Evolutionary conservation across 1,139 yeast genomes (phyloP).

Genomic region (Protomyces gravidus): DNA sequence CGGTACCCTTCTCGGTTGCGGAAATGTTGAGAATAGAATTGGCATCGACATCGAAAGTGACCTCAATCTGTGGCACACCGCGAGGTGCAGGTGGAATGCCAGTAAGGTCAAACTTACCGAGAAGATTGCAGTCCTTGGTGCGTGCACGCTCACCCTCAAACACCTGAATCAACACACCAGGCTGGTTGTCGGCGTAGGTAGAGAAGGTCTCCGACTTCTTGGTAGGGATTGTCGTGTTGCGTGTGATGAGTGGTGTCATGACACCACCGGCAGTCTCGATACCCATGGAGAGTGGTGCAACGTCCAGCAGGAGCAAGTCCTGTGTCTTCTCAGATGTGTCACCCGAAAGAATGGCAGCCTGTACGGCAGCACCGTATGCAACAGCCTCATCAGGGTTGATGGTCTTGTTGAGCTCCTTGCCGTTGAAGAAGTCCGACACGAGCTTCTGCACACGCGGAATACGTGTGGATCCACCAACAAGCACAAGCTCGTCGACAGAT

Average conservation of each 20-base stretch:
- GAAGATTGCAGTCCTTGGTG: slow-evolving; percentile 88
- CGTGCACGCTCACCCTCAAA: slow-evolving; percentile 92
- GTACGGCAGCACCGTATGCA: slow-evolving; percentile 95
- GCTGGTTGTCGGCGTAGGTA: slow-evolving; percentile 89
- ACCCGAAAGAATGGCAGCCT: slow-evolving; percentile 89
- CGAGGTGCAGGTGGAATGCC: slow-evolving; percentile 96
- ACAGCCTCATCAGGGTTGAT: slow-evolving; percentile 99
- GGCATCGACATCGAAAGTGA: slow-evolving; percentile 86
- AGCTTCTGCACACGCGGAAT: slow-evolving; percentile 98
- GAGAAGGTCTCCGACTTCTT: slow-evolving; percentile 89
- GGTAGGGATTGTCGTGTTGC: slow-evolving; percentile 91
- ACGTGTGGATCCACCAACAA: slow-evolving; percentile 99
- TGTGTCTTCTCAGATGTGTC: slow-evolving; percentile 76
- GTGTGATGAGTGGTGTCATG: slow-evolving; percentile 83
- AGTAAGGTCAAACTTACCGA: slow-evolving; percentile 86
- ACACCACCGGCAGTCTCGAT: slow-evolving; percentile 95
- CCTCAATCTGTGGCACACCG: slow-evolving; percentile 94
- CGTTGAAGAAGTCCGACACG: slow-evolving; percentile 96
- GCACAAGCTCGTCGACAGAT: slow-evolving; percentile 88
- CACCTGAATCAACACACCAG: slow-evolving; percentile 88
- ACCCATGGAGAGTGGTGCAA: slow-evolving; percentile 83
- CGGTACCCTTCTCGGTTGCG: slow-evolving; percentile 88
- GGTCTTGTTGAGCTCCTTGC: slow-evolving; percentile 92
- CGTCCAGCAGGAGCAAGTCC: slow-evolving; percentile 81
- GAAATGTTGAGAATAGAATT: slow-evolving; percentile 91